Conservation (phyloP, 192 early-diverging fungal species). For the Coemansia sp. region DNA sequence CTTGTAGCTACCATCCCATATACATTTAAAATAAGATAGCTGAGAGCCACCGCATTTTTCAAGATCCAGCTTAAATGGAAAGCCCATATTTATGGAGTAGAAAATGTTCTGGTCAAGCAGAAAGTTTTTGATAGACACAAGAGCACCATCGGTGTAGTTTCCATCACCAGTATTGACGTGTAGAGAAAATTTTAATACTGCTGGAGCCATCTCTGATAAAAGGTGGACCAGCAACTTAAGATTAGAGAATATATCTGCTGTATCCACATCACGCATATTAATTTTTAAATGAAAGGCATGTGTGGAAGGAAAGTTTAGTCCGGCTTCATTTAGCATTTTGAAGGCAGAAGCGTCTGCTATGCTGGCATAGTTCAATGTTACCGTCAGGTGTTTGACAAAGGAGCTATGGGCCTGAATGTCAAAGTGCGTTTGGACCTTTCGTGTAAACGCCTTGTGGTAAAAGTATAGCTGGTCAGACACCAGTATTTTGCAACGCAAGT, state of each 20-base stretch:
- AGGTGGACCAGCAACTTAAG: background rate
- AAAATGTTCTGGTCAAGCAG: background rate
- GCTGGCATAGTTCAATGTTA: background rate
- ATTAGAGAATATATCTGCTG: background rate
- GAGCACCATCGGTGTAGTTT: too few relatives aligned
- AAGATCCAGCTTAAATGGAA: background rate
- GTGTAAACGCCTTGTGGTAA: background rate
- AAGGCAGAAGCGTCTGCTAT: conserved; percentile 1
- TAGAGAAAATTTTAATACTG: background rate
- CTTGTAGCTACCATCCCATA: conserved; percentile 7
- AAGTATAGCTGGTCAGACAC: background rate
- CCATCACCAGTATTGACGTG: too few relatives aligned
- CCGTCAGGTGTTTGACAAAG: background rate
- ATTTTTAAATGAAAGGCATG: conserved; percentile 1
- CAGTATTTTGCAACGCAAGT: background rate
- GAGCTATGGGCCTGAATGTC: too few relatives aligned
- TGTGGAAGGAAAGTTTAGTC: background rate
- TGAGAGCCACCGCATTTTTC: background rate
- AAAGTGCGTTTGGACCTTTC: too few relatives aligned
- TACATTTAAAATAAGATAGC: background rate
- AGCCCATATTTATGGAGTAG: background rate
- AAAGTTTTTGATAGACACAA: background rate
- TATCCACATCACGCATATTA: background rate
- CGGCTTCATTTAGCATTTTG: background rate
- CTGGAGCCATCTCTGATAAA: background rate